Evolutionary conservation across 306 rosid genomes (phyloP).

Genomic region (Pueraria montana): DNA sequence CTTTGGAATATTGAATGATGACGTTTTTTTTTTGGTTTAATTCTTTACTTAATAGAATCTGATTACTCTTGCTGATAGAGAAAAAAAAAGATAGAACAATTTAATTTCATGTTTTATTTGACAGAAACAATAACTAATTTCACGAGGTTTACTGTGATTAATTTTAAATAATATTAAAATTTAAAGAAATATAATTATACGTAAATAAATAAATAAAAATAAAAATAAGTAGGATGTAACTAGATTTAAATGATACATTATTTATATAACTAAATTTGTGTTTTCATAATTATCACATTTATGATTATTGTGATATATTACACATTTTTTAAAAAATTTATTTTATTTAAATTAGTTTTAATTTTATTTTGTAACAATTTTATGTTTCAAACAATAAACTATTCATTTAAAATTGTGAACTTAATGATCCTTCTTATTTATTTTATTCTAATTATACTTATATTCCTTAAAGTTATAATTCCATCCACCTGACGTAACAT

Average conservation of each 20-base stretch:
- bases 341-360: neutral
- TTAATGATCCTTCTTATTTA: neutral
- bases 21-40: too few relatives aligned
- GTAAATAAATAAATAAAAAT: neutral
- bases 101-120: neutral
- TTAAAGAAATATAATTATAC: neutral
- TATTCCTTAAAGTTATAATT: too few relatives aligned
- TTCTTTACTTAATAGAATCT: too few relatives aligned
- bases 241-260: too few relatives aligned
- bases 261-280: too few relatives aligned
- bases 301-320: neutral
- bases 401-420: neutral
- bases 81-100: neutral
- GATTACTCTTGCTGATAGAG: too few relatives aligned
- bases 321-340: neutral
- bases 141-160: neutral
- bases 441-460: neutral
- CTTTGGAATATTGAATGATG: neutral
- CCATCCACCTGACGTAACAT: too few relatives aligned
- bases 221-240: neutral
- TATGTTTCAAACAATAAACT: neutral
- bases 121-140: neutral
- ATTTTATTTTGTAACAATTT: neutral
- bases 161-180: neutral
- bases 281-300: neutral